Base-by-base conservation (phyloP, 352 stramenopile species). In the Elongisporangium prolatum region DNA sequence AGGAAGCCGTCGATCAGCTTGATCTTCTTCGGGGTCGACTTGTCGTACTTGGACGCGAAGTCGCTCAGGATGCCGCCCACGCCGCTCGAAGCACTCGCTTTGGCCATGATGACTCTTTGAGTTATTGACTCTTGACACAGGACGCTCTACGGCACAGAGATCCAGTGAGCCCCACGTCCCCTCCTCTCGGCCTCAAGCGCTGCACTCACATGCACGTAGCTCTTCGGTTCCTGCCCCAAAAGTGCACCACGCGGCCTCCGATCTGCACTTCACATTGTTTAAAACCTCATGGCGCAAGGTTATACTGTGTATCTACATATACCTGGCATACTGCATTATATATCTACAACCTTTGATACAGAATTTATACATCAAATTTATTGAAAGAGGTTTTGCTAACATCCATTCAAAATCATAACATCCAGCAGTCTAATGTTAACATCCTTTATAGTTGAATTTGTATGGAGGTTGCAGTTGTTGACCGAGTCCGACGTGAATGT, bases 1-100 rank as follows among this genome's bases (percentile, higher is more conserved):
- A 97, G 83, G 67, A 96, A 97, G 53, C 85, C 82, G 70, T 97
- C 89, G 63, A 97, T 91, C 47, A 97, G 75, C 73, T 95, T 91
- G 66, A 95, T 81, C 79, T 95, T 93, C 70, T 79, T 91, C 54
- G 86, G 80, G 56, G 86, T 93, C 22, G 77, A 86, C 77, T 95
- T 88, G 65, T 80, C 72, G 69, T 95, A 95, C 63, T 91, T 81
- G 57, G 71, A 51, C 44, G 71, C 61, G 44, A 94, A 88, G 59
- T 93, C 83, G 37, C 68, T 52, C 37, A 89, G 58, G 64, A 91
- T 91, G 48, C 67, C 76, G 57, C 67, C 51, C 50, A 83, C 68
- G 60, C 65, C 74, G 47, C 50, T 53, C 38, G 65, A 47, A 21
- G 64, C 63, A 57, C 70, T 77, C 57, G 68, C 61, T 44, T 75